Conservation (phyloP, 345 rosid genomes). For the Sisymbrium altissimum region DNA sequence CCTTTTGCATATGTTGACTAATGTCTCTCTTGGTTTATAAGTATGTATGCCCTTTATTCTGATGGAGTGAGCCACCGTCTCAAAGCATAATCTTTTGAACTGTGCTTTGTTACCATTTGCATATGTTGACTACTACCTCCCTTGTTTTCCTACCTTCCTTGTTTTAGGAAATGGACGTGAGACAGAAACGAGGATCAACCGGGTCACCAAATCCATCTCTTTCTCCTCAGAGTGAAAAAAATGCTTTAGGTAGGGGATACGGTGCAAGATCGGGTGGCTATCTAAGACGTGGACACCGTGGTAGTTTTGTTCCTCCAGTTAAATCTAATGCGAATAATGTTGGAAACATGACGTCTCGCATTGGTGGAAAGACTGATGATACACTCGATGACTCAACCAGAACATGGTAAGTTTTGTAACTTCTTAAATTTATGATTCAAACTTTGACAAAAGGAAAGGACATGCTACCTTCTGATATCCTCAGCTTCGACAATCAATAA, state of each 20-base stretch:
- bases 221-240: constrained; percentile 63
- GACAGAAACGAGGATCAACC: constrained; percentile 59
- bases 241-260: constrained; percentile 45
- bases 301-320: constrained; percentile 88
- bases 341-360: constrained; percentile 67
- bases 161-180: constrained; percentile 78
- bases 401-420: constrained; percentile 55
- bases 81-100: constrained; percentile 5
- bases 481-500: not conserved
- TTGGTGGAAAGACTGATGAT: constrained; percentile 74
- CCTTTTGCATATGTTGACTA: constrained; percentile 20
- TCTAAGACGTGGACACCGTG: constrained; percentile 69
- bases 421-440: not conserved
- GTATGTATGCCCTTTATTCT: not conserved
- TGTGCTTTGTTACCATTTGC: constrained; percentile 1
- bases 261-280: constrained; percentile 60
- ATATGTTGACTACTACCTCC: constrained; percentile 21
- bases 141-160: constrained; percentile 25
- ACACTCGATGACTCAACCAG: constrained; percentile 77
- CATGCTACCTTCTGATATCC: not conserved
- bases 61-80: not conserved
- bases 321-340: constrained; percentile 58
- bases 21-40: constrained; percentile 26
- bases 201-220: constrained; percentile 55
- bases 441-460: not conserved